A percentile compares a stretch with the other conserved stretches of the same genome.
Conservation (phyloP, 2,329 filamentous ascomycete genomes). For the Atkinsonella hypoxylon region DNA sequence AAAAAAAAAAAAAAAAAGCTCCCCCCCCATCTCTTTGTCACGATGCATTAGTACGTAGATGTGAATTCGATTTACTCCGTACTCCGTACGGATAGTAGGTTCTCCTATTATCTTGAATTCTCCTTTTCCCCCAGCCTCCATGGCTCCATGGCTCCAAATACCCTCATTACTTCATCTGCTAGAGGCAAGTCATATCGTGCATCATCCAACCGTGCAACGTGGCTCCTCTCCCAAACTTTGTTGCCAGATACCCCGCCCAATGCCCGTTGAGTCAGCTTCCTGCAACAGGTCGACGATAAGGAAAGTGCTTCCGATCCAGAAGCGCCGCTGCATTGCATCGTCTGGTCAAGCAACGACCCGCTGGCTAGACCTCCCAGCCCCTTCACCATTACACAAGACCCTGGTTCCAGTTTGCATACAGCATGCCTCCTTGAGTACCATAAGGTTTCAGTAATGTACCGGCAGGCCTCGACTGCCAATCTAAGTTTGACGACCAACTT, state of each 20-base stretch:
- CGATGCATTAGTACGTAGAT: too few relatives aligned
- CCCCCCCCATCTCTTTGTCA: too few relatives aligned
- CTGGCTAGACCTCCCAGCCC: too few relatives aligned
- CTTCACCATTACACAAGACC: background rate
- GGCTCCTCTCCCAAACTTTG: constrained; percentile 16
- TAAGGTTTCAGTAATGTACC: too few relatives aligned
- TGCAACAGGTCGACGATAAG: background rate
- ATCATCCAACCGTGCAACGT: constrained; percentile 18
- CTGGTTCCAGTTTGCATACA: background rate
- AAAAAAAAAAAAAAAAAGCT: background rate
- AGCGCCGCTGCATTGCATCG: background rate
- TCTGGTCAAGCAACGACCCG: background rate
- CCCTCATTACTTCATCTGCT: background rate
- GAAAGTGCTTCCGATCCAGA: background rate
- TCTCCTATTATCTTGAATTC: too few relatives aligned
- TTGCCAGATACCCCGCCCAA: background rate
- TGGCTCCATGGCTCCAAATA: too few relatives aligned
- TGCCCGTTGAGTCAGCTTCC: background rate
- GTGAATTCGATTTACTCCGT: too few relatives aligned
- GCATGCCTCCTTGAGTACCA: too few relatives aligned
- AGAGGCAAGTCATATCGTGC: background rate
- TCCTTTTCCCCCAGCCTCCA: too few relatives aligned
- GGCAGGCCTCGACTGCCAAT: too few relatives aligned
- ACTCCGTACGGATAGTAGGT: too few relatives aligned
- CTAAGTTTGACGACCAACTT: too few relatives aligned